phyloP scores from a whole-genome alignment of 2,329 filamentous ascomycete species.

The Clarireedia monteithiana region DNA sequence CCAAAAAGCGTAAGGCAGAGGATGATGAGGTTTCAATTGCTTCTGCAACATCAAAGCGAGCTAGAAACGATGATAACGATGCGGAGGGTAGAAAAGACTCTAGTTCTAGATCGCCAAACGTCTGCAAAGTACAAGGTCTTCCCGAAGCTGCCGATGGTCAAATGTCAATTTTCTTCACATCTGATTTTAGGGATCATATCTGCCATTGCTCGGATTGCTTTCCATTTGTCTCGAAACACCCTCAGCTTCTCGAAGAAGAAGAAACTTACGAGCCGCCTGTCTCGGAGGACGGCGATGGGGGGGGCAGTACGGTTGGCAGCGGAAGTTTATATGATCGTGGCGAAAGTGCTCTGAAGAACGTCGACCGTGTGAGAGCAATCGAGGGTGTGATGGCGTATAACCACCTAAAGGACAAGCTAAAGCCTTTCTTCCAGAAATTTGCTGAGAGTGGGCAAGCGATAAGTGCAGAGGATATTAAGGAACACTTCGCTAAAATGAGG shows the following conservation, averaged over 20 bases:
- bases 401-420: conserved; percentile 91
- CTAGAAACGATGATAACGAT: conserved; percentile 29
- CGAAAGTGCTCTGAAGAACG: conserved; percentile 82
- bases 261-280: conserved; percentile 88
- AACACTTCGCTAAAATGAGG: conserved; percentile 87
- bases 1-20: conserved; percentile 61
- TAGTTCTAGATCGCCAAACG: conserved; percentile 11
- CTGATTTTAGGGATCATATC: conserved; percentile 70
- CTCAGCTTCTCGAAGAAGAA: conserved; percentile 87
- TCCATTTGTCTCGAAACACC: conserved; percentile 59
- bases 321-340: conserved; percentile 84
- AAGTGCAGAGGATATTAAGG: conserved; percentile 91
- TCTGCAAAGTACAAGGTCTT: conserved; percentile 55
- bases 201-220: conserved; percentile 83
- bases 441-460: conserved; percentile 85
- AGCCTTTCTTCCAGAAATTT: conserved; percentile 87
- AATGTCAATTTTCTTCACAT: conserved; percentile 77
- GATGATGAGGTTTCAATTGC: conserved; percentile 33
- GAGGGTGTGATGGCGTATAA: conserved; percentile 99
- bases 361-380: conserved; percentile 88
- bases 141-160: conserved; percentile 45
- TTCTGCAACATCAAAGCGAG: conserved; percentile 42
- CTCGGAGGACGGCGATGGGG: conserved; percentile 53
- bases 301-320: conserved; percentile 57
- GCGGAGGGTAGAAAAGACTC: not conserved